phyloP scores from a whole-genome alignment of 2,329 filamentous ascomycete species.

The Pseudogymnoascus sp. region DNA sequence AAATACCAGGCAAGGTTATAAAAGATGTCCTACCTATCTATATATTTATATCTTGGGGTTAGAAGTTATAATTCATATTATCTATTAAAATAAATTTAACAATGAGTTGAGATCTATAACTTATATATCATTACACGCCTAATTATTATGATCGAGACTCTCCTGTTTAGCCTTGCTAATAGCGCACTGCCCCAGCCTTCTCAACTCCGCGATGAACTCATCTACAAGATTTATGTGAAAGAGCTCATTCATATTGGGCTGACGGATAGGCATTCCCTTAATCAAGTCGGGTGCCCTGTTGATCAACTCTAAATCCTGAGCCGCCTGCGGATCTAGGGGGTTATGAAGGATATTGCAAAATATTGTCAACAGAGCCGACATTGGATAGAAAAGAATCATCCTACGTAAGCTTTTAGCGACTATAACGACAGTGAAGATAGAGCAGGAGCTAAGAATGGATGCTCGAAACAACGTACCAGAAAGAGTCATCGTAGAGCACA shows the following conservation, averaged over 20 bases:
- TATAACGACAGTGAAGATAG: conserved; percentile 25
- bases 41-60: neutral
- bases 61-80: neutral
- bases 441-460: conserved; percentile 27
- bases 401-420: conserved; percentile 28
- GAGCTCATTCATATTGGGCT: conserved; percentile 31
- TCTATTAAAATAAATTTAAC: neutral
- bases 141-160: neutral
- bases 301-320: conserved; percentile 40
- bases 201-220: conserved; percentile 37
- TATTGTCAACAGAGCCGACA: conserved; percentile 43
- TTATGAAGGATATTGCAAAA: conserved; percentile 47
- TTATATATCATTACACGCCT: neutral
- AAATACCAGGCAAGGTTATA: neutral
- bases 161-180: neutral
- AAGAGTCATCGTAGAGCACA: conserved; percentile 37
- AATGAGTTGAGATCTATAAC: neutral
- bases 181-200: conserved; percentile 35
- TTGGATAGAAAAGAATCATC: conserved; percentile 48
- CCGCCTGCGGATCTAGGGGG: conserved; percentile 35
- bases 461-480: conserved; percentile 33
- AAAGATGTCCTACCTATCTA: neutral
- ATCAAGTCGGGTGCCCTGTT: conserved; percentile 36
- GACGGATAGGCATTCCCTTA: conserved; percentile 28
- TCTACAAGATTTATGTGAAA: conserved; percentile 34